These are phyloP conservation scores for Tulasnella sp. DNA, from an alignment of 768 basidiomycete species.

Conservation along the genomic window DNA sequence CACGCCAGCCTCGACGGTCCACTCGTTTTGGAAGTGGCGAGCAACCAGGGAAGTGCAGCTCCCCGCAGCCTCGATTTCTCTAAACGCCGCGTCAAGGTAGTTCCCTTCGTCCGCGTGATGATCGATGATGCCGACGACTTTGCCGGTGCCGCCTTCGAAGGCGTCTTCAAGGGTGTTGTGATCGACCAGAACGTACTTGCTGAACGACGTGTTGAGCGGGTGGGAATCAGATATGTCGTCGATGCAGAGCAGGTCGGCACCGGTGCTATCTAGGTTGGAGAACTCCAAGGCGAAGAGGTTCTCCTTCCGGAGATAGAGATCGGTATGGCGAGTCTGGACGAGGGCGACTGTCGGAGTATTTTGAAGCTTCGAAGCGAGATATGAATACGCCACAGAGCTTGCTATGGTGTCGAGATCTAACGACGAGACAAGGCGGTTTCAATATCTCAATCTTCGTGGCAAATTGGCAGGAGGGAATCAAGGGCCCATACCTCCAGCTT, in stretches of 20 bases:
- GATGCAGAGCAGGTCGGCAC: constrained; percentile 59
- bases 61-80: constrained; percentile 62
- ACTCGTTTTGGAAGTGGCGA: constrained; percentile 42
- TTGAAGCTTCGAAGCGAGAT: constrained; percentile 57
- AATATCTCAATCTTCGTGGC: neutral
- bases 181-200: constrained; percentile 78
- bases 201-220: constrained; percentile 48
- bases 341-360: constrained; percentile 63
- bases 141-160: constrained; percentile 40
- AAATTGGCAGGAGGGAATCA: neutral
- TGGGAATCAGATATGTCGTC: constrained; percentile 53
- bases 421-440: neutral
- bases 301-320: constrained; percentile 79
- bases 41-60: constrained; percentile 74
- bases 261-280: constrained; percentile 51
- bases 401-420: constrained; percentile 71
- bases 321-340: constrained; percentile 60
- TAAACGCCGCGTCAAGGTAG: constrained; percentile 60
- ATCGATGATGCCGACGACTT: constrained; percentile 76
- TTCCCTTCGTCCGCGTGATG: constrained; percentile 85
- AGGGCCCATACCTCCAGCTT: constrained; percentile 72
- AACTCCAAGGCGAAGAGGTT: constrained; percentile 72
- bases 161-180: constrained; percentile 66
- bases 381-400: constrained; percentile 79
- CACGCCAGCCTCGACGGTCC: constrained; percentile 37